phyloP scores from a whole-genome alignment of 208 protist genomes.

The Angomonas desouzai region DNA sequence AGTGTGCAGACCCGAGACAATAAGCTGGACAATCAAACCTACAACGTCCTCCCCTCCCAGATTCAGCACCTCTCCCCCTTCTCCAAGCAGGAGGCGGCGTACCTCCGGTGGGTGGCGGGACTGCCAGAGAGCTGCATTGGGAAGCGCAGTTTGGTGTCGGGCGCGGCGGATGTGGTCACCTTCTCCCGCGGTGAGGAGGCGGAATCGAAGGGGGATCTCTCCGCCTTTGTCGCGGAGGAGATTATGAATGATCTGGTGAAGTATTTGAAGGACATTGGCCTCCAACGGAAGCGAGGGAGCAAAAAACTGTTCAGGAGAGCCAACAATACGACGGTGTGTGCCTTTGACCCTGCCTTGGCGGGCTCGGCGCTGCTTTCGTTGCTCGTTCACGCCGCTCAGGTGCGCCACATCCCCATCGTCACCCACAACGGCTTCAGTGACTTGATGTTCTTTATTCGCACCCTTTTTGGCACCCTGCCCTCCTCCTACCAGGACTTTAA shows the following conservation, averaged over 20 bases:
- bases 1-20: no score
- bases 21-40: no score
- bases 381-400: slow-evolving; percentile 35
- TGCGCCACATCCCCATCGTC: slow-evolving; percentile 37
- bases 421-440: slow-evolving; percentile 65
- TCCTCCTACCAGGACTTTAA: slow-evolving; percentile 40
- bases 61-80: neutral
- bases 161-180: slow-evolving; percentile 6
- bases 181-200: slow-evolving; percentile 18
- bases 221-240: slow-evolving; percentile 8
- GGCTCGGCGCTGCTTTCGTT: slow-evolving; percentile 37
- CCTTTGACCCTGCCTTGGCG: slow-evolving; percentile 16
- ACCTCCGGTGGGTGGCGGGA: neutral
- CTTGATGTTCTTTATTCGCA: slow-evolving; percentile 47
- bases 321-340: neutral
- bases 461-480: slow-evolving; percentile 33
- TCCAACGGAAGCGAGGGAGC: slow-evolving; percentile 2
- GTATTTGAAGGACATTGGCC: slow-evolving; percentile 21
- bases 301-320: neutral
- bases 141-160: neutral
- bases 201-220: slow-evolving; percentile 3
- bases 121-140: neutral
- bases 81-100: neutral
- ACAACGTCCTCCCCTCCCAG: neutral
- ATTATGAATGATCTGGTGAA: slow-evolving; percentile 16